A percentile compares a stretch with the other conserved stretches of the same genome.
Evolutionary conservation across 768 basidiomycete genomes (phyloP).

Genomic region (Tulasnella calospora): DNA sequence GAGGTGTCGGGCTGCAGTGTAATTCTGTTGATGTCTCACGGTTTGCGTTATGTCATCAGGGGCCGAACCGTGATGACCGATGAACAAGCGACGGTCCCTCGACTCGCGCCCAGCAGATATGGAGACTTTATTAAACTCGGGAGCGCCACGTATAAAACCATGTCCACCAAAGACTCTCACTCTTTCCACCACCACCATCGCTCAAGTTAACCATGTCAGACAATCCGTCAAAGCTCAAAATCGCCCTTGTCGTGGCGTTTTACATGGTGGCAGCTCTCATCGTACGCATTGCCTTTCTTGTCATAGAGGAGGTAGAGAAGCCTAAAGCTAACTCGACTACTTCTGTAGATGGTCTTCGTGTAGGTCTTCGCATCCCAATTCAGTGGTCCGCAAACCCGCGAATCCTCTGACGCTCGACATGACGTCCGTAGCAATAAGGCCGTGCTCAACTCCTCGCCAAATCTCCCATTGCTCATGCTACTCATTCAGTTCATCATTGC

Average conservation of each 20-base stretch:
- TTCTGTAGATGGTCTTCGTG: slow-evolving; percentile 50
- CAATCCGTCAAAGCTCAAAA: slow-evolving; percentile 36
- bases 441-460: slow-evolving; percentile 60
- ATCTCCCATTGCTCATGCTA: slow-evolving; percentile 63
- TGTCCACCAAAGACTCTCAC: background rate
- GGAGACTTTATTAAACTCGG: background rate
- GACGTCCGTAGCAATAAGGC: slow-evolving; percentile 59
- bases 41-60: slow-evolving; percentile 7
- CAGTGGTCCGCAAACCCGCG: slow-evolving; percentile 25
- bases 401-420: background rate
- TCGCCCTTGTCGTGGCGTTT: slow-evolving; percentile 68
- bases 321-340: background rate
- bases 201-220: slow-evolving; percentile 20
- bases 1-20: background rate
- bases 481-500: slow-evolving; percentile 64
- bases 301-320: slow-evolving; percentile 18
- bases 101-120: background rate
- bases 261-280: slow-evolving; percentile 74
- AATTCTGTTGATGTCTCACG: slow-evolving; percentile 24
- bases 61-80: background rate
- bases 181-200: background rate
- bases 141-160: slow-evolving; percentile 13
- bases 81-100: background rate
- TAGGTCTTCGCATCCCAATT: slow-evolving; percentile 31
- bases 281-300: slow-evolving; percentile 43